These are phyloP conservation scores for Phyllosticta capitalensis DNA, from an alignment of 2,329 filamentous ascomycete genomes.

Conservation along the genomic window DNA sequence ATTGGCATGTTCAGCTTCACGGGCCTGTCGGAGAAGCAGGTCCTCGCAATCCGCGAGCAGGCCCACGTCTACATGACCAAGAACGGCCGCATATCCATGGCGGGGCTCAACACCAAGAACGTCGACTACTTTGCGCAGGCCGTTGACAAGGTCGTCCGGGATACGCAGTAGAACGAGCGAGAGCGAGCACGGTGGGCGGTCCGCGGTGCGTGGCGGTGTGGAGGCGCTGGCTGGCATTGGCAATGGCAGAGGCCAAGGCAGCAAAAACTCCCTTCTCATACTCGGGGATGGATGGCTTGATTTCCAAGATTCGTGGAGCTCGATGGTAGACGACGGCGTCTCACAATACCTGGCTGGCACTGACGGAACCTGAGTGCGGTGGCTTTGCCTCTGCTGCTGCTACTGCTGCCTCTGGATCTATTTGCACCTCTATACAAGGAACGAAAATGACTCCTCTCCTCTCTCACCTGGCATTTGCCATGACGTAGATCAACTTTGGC, in stretches of 20 bases:
- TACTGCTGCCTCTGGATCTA: no score
- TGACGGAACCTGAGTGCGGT: no score
- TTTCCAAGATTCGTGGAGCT: no score
- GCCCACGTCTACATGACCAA: conserved; percentile 87
- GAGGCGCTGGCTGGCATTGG: not conserved
- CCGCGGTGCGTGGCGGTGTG: not conserved
- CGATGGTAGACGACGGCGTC: no score
- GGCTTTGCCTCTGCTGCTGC: no score
- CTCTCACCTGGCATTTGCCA: no score
- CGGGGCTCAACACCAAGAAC: conserved; percentile 86
- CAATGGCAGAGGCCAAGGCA: not conserved
- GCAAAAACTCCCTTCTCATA: not conserved
- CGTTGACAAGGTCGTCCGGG: conserved; percentile 71
- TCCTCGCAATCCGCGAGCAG: conserved; percentile 58
- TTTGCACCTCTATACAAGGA: no score
- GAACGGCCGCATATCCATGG: conserved; percentile 97
- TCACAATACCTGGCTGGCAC: no score
- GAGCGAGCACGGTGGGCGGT: conserved; percentile 48
- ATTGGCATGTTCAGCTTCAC: conserved; percentile 99
- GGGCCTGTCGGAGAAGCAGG: conserved; percentile 64
- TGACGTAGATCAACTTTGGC: no score
- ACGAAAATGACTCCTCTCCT: no score
- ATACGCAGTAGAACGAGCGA: conserved; percentile 27
- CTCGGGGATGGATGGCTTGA: not conserved
- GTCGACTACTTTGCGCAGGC: conserved; percentile 89